Conservation (phyloP, 805 yeast genomes). For the Barnettozyma sp. region DNA sequence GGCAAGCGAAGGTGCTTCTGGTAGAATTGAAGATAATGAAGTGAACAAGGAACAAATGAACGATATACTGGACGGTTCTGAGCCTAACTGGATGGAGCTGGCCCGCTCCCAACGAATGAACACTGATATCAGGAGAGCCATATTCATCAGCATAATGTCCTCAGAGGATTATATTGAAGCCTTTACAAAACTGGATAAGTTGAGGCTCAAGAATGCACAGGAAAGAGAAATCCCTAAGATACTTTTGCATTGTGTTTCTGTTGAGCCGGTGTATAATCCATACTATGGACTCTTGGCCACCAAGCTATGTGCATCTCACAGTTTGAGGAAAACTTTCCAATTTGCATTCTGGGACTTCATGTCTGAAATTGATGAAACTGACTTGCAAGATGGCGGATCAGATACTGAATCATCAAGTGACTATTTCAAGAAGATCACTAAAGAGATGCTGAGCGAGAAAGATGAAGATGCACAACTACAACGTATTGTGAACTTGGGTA, state of each 20-base stretch:
- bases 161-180: conserved; percentile 91
- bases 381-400: conserved; percentile 31
- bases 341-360: conserved; percentile 84
- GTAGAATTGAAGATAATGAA: conserved; percentile 20
- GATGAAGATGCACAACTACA: conserved; percentile 52
- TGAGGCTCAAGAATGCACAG: conserved; percentile 71
- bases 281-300: conserved; percentile 78
- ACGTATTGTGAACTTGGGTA: conserved; percentile 64
- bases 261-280: conserved; percentile 83
- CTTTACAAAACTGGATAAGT: conserved; percentile 69
- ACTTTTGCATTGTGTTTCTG: conserved; percentile 74
- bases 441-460: conserved; percentile 28
- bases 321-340: conserved; percentile 76
- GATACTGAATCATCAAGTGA: conserved; percentile 36
- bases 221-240: conserved; percentile 84
- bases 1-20: conserved; percentile 7
- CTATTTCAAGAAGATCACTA: conserved; percentile 22
- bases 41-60: conserved; percentile 15
- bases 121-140: conserved; percentile 90
- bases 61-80: conserved; percentile 21
- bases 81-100: conserved; percentile 81
- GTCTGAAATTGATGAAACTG: conserved; percentile 61
- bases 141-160: conserved; percentile 91
- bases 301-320: conserved; percentile 68
- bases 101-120: conserved; percentile 90